Conservation (phyloP, 208 protist species). For the Sergeia podlipaevii region DNA sequence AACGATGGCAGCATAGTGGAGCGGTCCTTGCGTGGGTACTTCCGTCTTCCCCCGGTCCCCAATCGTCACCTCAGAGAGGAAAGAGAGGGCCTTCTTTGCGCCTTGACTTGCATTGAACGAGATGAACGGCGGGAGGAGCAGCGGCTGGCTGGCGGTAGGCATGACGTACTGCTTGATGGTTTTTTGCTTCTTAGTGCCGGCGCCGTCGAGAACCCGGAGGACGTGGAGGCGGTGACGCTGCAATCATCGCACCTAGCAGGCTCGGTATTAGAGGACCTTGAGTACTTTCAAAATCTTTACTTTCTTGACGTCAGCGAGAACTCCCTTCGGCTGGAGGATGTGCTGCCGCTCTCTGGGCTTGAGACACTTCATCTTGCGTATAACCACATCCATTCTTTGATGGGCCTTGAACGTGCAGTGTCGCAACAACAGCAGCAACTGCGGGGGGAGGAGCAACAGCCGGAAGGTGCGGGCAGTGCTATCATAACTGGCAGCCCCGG, state of each 20-base stretch:
- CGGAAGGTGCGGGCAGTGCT: background rate
- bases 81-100: conserved; percentile 29
- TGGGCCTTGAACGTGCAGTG: conserved; percentile 9
- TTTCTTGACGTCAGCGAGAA: conserved; percentile 89
- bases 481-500: background rate
- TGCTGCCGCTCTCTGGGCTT: conserved; percentile 52
- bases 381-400: conserved; percentile 64
- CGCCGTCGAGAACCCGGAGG: conserved; percentile 54
- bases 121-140: conserved; percentile 31
- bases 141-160: conserved; percentile 21
- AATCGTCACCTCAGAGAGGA: conserved; percentile 34
- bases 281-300: conserved; percentile 56
- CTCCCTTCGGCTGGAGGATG: conserved; percentile 46
- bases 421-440: conserved; percentile 6
- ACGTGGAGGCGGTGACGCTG: conserved; percentile 65
- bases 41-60: conserved; percentile 76
- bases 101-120: conserved; percentile 37
- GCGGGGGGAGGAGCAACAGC: conserved; percentile 4
- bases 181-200: conserved; percentile 74
- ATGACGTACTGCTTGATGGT: conserved; percentile 63
- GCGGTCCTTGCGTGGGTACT: conserved; percentile 81
- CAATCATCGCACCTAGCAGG: conserved; percentile 56
- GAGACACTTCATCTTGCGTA: conserved; percentile 78
- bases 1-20: conserved; percentile 69
- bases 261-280: conserved; percentile 68